Base-by-base conservation (phyloP, 2,329 filamentous ascomycete species). In the Diaporthe capsici region DNA sequence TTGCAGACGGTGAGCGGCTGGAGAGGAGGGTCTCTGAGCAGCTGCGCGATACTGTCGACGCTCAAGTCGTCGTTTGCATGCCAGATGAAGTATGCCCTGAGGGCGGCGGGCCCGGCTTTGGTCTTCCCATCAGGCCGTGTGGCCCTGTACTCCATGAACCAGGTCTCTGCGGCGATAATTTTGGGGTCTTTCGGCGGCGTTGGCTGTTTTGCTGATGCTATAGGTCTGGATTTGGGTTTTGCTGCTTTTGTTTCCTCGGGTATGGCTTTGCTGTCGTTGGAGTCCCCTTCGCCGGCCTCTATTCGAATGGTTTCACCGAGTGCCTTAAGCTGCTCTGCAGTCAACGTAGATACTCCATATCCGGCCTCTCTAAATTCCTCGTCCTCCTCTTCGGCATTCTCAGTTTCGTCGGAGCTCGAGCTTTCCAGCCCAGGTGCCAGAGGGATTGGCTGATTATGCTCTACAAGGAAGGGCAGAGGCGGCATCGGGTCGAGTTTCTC, bases 11-110 rank as follows among this genome's bases (percentile, higher is more conserved):
- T 94, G 20, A 79, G 82, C 0, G 82, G 84, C 77, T 88, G 85
- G 3, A 94, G 81, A 2, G 93, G 92, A 20, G 92, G 91, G 13
- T 90, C 84, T 2, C 92, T 87, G n/a, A 93, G 83, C 1, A 93
- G 77, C 3, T 80, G 82, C 2, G 91, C 91, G 22, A 94, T 84
- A 1, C 85, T 83, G 0, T 83, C 79, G 0, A 91, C 85, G 0
- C 81, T 78, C 25, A 94, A 84, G 17, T 86, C 83, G 10, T 87
- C 81, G 74, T 91, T 87, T 5, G 83, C 77, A 73, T 91, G 85
- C 93, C 93, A 95, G 28, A 95, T 82, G 77, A 88, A 90, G 79
- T 94, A 94, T 1, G 91, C 87, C 20, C 90, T 87, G 2, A 94
- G 82, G 2, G 83, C 80, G 1, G 86, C 78, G 3, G 80, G 82